Evolutionary conservation across 306 rosid species (phyloP).

Genomic region (Biancaea sappan): DNA sequence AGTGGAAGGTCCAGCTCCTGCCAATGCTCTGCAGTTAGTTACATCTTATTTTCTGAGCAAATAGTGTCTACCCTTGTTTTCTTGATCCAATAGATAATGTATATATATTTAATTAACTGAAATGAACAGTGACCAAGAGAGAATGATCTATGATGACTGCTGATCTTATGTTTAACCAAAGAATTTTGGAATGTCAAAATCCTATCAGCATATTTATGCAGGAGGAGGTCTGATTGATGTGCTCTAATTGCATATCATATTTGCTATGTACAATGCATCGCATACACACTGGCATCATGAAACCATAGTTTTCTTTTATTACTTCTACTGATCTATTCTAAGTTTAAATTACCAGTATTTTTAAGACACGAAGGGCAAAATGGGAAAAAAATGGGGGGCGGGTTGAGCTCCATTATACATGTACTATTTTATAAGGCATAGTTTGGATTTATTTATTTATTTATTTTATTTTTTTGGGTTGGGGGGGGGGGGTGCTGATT

Average conservation of each 20-base stretch:
- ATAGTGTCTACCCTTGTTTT: background rate
- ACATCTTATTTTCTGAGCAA: slow-evolving; percentile 14
- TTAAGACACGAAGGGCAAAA: background rate
- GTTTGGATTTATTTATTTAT: no score
- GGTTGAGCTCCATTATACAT: background rate
- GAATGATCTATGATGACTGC: slow-evolving; percentile 2
- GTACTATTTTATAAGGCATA: background rate
- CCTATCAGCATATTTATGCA: slow-evolving; percentile 1
- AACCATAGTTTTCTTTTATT: background rate
- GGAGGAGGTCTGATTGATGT: background rate
- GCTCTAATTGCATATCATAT: background rate
- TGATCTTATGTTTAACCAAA: background rate
- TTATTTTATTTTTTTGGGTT: background rate
- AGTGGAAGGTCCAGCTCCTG: slow-evolving; percentile 92
- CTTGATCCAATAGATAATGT: background rate
- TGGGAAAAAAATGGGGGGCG: no score
- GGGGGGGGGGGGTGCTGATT: background rate
- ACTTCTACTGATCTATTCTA: background rate
- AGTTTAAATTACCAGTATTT: background rate
- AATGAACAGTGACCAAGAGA: background rate
- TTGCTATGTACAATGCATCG: background rate
- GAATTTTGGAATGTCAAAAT: slow-evolving; percentile 2
- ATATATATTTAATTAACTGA: background rate
- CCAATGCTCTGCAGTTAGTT: slow-evolving; percentile 45
- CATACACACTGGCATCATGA: no score